These are phyloP conservation scores for Backusella psychrophila DNA, from an alignment of 192 early-diverging fungal genomes.

Conservation along the genomic window DNA sequence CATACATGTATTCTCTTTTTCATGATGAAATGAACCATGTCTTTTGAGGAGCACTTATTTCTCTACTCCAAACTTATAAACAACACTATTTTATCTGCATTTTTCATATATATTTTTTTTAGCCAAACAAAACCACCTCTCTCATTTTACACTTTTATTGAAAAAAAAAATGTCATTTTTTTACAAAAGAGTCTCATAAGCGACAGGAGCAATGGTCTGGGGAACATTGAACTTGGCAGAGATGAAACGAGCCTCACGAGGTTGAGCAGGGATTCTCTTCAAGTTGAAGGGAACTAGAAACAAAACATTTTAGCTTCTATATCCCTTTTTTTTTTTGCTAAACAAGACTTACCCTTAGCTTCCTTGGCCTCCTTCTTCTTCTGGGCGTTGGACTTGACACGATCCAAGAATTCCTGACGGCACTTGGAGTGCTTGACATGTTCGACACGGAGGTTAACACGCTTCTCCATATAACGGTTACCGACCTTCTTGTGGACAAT, in stretches of 20 bases:
- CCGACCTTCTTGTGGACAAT: slow-evolving; percentile 98
- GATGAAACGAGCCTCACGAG: slow-evolving; percentile 86
- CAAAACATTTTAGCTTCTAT: background rate
- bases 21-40: too few species aligned
- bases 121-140: too few species aligned
- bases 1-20: too few species aligned
- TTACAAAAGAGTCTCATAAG: slow-evolving; percentile 86
- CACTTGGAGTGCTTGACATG: slow-evolving; percentile 99
- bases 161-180: background rate
- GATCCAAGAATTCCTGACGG: slow-evolving; percentile 94
- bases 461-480: slow-evolving; percentile 98
- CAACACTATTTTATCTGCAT: too few species aligned
- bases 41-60: too few species aligned
- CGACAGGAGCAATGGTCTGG: slow-evolving; percentile 91
- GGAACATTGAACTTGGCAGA: slow-evolving; percentile 86
- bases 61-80: too few species aligned
- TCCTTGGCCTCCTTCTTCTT: slow-evolving; percentile 76
- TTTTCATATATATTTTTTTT: too few species aligned
- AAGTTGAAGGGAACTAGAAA: slow-evolving; percentile 57
- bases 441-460: slow-evolving; percentile 97
- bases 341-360: slow-evolving; percentile 22
- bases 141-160: too few species aligned
- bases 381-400: slow-evolving; percentile 94
- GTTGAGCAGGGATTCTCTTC: slow-evolving; percentile 89
- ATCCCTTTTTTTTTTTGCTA: background rate